Base-by-base conservation (phyloP, 2,329 filamentous ascomycete species). In the Biscogniauxia marginata region DNA sequence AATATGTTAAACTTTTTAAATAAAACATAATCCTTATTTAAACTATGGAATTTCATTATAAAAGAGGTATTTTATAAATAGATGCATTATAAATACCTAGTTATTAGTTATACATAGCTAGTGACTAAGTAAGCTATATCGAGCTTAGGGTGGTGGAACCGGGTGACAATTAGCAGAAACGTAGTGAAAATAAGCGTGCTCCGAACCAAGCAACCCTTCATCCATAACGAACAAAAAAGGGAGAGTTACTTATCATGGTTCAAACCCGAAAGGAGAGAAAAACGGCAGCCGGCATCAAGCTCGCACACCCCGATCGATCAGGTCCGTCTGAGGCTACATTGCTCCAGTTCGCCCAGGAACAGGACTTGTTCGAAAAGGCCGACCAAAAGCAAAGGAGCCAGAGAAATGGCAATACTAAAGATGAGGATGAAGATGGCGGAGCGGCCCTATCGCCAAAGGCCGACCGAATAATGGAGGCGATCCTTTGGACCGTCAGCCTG, bases 331-430 rank as follows among this genome's bases (percentile, higher is more conserved):
- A 84, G 46, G 81, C 87, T 71, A 93, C 90, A 0, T 79, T 95
- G n/a, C 79, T 92, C 56, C 79, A 93, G 55, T 70, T 93, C 24
- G 90, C 90, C 57, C 79, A 87, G 52, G 82, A 90, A 61, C 81
- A 83, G 62, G 70, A 84, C 69, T 74, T 88, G 63, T 77, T 86
- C 70, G 74, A 76, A 53, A 72, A 79, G 71, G 76, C 79, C n/a
- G 74, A 77, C 24, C 66, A 68, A 54, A 67, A 73, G 58, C 70
- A 76, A 67, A 71, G 61, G 50, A 46, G 53, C 60, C 21, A 63
- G 59, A 4, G 62, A 3, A 66, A 69, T 56, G 62, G 71, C 48
- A 72, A 73, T 16, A 73, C 75, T 18, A 74, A 74, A 45, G 73
- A 75, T 1, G 67, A 71, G 2, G 69, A 71, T 0, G 71, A 71